Evolutionary conservation across 2,329 filamentous ascomycete species (phyloP), one percentile per base, ranked within the genome.

Genomic region (Fusarium concolor): DNA sequence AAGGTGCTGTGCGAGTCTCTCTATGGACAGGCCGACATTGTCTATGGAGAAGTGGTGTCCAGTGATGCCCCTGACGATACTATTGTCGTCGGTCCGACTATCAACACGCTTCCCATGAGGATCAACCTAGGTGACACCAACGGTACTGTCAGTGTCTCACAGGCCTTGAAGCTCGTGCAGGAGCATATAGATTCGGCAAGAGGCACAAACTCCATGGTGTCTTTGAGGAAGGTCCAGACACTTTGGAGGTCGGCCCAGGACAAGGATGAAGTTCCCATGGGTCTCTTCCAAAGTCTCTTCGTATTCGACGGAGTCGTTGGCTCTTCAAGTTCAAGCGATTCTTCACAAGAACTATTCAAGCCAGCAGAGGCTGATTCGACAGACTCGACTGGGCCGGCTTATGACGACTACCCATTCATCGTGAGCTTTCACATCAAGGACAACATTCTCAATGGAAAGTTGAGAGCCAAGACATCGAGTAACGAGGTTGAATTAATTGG

Each of bases 351-450:
- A 1, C 20, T 41, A 8, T 56, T 61, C 35, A 31, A 5, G 5
- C 33, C 31, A 3, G 38, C 11, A 14, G 41, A 67, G 15, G 15
- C 10, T 12, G 18, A 5, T 1, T 24, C 26, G 18, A 1, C 10
- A 22, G 38, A 12, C 5, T 5, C 33, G 3, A 2, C 54, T n/a
- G 52, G 57, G 2, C 46, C 63, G 1, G 57, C 39, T 0, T 67
- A 67, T 14, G 64, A 67, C 12, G 64, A 67, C 3, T 67, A 67
- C 1, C 51, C 64, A 28, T 33, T 67, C 1, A 64, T 67, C 4
- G 63, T 52, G 38, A 67, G 51, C 17, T 67, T 67, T 42, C 11
- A 53, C 6, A 67, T 67, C 10, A 67, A 28, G 9, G 33, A 64
- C 10, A 47, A 42, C 7, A 18, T 18, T 1, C n/a, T 67, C 1